These are phyloP conservation scores for Tanacetum coccineum DNA, from an alignment of 129 eudicot genomes.

Conservation along the genomic window DNA sequence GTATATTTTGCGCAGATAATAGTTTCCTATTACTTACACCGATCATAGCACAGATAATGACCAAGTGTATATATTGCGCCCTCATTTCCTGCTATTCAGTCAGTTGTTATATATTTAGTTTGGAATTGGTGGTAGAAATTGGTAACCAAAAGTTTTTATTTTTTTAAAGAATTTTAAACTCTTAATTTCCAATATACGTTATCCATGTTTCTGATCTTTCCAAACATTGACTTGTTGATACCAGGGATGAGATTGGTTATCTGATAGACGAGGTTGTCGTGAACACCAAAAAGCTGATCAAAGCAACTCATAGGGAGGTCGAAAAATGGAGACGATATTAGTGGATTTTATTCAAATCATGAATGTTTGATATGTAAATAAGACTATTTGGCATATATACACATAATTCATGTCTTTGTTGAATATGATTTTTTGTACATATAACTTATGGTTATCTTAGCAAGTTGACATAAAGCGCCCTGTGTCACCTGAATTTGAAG, in stretches of 20 bases:
- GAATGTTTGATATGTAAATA: conserved; percentile 24
- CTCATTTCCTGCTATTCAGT: too few species aligned
- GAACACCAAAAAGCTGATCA: conserved; percentile 70
- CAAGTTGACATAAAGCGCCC: not conserved
- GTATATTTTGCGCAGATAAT: too few species aligned
- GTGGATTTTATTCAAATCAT: not conserved
- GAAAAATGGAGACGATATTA: conserved; percentile 77
- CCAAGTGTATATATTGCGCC: too few species aligned
- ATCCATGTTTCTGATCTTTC: conserved; percentile 2
- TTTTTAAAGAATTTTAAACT: not conserved
- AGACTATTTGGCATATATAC: conserved; percentile 16
- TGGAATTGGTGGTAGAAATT: too few species aligned
- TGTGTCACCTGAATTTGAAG: not conserved
- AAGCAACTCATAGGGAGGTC: conserved; percentile 71
- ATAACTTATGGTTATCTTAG: too few species aligned
- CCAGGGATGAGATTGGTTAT: conserved; percentile 68
- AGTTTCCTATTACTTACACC: too few species aligned
- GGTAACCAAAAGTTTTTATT: not conserved
- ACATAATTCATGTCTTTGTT: not conserved
- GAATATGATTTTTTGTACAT: too few species aligned
- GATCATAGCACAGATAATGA: too few species aligned
- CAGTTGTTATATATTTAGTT: too few species aligned
- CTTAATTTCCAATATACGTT: not conserved
- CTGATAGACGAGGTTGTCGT: conserved; percentile 68
- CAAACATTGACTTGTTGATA: conserved; percentile 11